Evolutionary conservation across 148 eudicot genomes (phyloP).

Genomic region (Camellia japonica): DNA sequence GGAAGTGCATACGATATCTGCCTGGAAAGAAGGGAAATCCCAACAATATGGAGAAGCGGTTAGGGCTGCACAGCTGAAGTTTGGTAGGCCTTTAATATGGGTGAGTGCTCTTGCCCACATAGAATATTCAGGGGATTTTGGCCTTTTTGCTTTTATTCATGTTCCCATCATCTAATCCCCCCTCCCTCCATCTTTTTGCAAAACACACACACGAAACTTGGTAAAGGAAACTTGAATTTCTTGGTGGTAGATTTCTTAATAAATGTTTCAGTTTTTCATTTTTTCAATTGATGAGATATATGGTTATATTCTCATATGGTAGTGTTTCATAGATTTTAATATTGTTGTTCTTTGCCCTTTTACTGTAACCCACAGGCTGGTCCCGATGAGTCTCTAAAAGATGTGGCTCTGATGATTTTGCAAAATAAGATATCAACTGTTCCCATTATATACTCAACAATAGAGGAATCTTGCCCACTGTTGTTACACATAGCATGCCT

Average conservation of each 20-base stretch:
- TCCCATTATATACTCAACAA: constrained; percentile 30
- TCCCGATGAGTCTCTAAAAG: constrained; percentile 46
- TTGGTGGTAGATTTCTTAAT: background rate
- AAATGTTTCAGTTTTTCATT: background rate
- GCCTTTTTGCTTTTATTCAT: background rate
- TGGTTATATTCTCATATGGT: background rate
- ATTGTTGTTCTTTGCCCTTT: background rate
- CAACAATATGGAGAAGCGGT: constrained; percentile 28
- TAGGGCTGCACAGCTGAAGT: constrained; percentile 10
- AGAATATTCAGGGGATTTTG: background rate
- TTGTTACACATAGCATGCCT: constrained; percentile 46
- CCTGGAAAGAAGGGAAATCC: constrained; percentile 40
- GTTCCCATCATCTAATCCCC: background rate
- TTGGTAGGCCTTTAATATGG: constrained; percentile 33
- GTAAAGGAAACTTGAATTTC: background rate
- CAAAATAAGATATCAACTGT: constrained; percentile 39
- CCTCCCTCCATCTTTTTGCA: too few relatives aligned
- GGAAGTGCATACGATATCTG: constrained; percentile 31
- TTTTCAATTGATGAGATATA: background rate
- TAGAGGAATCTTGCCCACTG: constrained; percentile 34
- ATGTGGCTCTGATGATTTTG: constrained; percentile 36
- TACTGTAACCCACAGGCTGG: constrained; percentile 30
- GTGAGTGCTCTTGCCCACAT: constrained; percentile 19
- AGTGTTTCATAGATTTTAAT: background rate
- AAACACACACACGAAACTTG: background rate